phyloP scores from a whole-genome alignment of 352 stramenopile genomes.

The Phytophthora vignae region DNA sequence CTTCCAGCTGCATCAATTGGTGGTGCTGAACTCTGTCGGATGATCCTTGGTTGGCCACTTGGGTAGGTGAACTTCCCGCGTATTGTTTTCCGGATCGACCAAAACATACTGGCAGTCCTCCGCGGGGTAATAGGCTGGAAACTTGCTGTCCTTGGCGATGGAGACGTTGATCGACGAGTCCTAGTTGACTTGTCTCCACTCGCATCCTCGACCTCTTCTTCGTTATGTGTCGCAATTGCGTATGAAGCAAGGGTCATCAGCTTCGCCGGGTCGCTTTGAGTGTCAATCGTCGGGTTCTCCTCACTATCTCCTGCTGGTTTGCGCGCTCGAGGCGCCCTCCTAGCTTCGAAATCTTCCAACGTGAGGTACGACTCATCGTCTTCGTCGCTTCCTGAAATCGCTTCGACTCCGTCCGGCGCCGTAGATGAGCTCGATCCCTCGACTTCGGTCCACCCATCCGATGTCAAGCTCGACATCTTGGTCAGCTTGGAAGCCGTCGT shows the following conservation, averaged over 20 bases:
- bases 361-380: constrained; percentile 52
- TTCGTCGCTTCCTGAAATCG: constrained; percentile 40
- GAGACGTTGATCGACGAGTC: constrained; percentile 30
- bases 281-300: neutral
- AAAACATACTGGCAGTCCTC: constrained; percentile 49
- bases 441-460: constrained; percentile 51
- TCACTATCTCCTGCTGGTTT: neutral
- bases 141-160: constrained; percentile 25
- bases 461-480: constrained; percentile 44
- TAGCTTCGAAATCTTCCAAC: constrained; percentile 70
- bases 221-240: constrained; percentile 24
- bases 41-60: constrained; percentile 24
- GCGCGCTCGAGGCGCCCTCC: constrained; percentile 32
- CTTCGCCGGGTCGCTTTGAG: constrained; percentile 9
- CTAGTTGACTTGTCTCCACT: constrained; percentile 15
- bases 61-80: constrained; percentile 46
- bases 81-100: constrained; percentile 51
- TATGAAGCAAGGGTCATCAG: constrained; percentile 42
- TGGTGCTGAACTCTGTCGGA: constrained; percentile 36
- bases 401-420: constrained; percentile 28
- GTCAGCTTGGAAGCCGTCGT: constrained; percentile 26
- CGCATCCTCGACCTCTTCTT: constrained; percentile 13
- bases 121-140: constrained; percentile 31
- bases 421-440: constrained; percentile 47
- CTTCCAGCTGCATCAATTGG: constrained; percentile 17